phyloP scores from a whole-genome alignment of 2,329 filamentous ascomycete genomes.

The Zymoseptoria crescenta region DNA sequence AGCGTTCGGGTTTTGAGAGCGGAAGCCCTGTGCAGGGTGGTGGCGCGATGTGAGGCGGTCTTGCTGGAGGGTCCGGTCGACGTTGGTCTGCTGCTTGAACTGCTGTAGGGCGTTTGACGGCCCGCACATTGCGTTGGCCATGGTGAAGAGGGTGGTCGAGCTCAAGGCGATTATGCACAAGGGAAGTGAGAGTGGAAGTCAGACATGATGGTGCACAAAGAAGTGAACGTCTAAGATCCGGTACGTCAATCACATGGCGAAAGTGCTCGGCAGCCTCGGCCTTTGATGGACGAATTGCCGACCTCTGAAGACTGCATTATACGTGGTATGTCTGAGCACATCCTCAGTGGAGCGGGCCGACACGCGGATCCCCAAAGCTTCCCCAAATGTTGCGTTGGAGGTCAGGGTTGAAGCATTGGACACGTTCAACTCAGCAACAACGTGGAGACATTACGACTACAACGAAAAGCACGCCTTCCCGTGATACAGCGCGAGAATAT shows the following conservation, averaged over 20 bases:
- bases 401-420: background rate
- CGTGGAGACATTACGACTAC: background rate
- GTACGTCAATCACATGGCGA: conserved; percentile 2
- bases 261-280: background rate
- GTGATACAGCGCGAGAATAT: background rate
- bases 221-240: background rate
- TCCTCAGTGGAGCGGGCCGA: background rate
- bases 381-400: background rate
- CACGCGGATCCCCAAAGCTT: background rate
- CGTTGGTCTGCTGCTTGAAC: conserved; percentile 61
- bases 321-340: background rate
- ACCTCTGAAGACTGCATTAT: background rate
- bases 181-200: background rate
- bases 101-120: conserved; percentile 68
- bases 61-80: conserved; percentile 64
- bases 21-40: conserved; percentile 47
- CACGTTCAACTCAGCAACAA: background rate
- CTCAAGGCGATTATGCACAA: background rate
- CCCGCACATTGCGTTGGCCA: conserved; percentile 64
- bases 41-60: conserved; percentile 55
- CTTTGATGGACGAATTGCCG: too few relatives aligned
- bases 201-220: background rate
- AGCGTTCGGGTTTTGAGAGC: conserved; percentile 49
- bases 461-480: background rate
- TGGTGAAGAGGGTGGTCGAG: conserved; percentile 29